Percentiles rank a stretch among this genome's conserved stretches.
Evolutionary conservation across 192 early-diverging fungal genomes (phyloP).

Genomic region (Neocallimastix lanati): DNA sequence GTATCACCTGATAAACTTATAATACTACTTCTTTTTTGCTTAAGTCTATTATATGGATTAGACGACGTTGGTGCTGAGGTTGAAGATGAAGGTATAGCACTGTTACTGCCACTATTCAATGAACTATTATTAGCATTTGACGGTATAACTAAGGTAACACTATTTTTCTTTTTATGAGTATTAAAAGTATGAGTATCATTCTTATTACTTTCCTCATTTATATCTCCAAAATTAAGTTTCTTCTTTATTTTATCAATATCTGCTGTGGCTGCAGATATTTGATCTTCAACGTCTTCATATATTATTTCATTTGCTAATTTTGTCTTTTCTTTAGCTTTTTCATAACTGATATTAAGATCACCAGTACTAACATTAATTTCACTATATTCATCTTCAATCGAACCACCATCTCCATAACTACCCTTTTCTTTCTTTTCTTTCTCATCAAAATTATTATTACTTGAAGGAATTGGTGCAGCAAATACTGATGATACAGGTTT

Average conservation of each 20-base stretch:
- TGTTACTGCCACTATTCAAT: neutral
- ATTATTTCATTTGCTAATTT: neutral
- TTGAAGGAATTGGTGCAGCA: conserved; percentile 54
- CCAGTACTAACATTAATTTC: neutral
- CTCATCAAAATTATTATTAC: neutral
- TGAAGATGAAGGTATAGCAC: neutral
- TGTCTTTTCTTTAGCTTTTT: neutral
- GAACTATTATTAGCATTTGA: neutral
- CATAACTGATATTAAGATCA: neutral
- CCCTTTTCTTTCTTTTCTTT: neutral
- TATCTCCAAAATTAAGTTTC: neutral
- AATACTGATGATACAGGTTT: conserved; percentile 85
- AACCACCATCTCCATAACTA: neutral
- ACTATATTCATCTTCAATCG: neutral
- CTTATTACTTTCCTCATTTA: neutral
- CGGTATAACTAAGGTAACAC: neutral
- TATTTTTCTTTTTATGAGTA: neutral
- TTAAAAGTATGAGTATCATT: neutral
- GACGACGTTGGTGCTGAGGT: neutral
- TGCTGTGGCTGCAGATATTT: neutral
- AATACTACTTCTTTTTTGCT: neutral
- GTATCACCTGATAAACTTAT: neutral
- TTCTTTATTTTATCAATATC: neutral
- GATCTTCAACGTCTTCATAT: neutral
- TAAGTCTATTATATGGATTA: neutral